phyloP scores from a whole-genome alignment of 495 filamentous ascomycete genomes.

The Niebla homalea region DNA sequence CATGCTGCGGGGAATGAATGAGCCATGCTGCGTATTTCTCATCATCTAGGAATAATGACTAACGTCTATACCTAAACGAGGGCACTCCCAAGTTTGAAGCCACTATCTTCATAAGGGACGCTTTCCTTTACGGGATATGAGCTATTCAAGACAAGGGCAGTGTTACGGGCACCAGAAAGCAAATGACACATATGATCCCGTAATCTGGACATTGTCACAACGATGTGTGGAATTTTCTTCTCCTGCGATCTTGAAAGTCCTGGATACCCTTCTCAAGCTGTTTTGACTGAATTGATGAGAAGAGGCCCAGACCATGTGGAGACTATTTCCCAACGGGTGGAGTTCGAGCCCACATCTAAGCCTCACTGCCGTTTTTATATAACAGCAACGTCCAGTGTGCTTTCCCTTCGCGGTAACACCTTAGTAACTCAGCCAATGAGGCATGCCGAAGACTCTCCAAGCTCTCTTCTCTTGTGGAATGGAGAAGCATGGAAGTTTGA shows the following conservation, averaged over 20 bases:
- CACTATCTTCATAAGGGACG: too few relatives aligned
- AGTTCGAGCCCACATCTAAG: background rate
- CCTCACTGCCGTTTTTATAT: conserved; percentile 21
- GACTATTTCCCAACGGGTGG: conserved; percentile 16
- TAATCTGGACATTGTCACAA: too few relatives aligned
- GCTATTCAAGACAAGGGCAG: too few relatives aligned
- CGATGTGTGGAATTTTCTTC: conserved; percentile 57
- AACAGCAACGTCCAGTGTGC: conserved; percentile 67
- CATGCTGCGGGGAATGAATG: too few relatives aligned
- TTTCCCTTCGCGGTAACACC: conserved; percentile 65
- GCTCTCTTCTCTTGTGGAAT: conserved; percentile 87
- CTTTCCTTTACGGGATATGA: too few relatives aligned
- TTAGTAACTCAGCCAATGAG: conserved; percentile 62
- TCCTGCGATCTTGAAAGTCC: conserved; percentile 29
- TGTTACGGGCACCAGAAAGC: too few relatives aligned
- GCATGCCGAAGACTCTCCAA: conserved; percentile 32
- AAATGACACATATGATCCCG: too few relatives aligned
- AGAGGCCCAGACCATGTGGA: conserved; percentile 46
- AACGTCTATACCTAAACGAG: too few relatives aligned
- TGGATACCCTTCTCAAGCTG: conserved; percentile 27
- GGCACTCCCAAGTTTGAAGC: too few relatives aligned
- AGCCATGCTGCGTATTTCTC: too few relatives aligned
- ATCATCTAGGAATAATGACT: too few relatives aligned
- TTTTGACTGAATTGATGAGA: conserved; percentile 29
- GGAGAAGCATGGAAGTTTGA: conserved; percentile 88